These are phyloP conservation scores for Zasmidium citrigriseum DNA, from an alignment of 2,329 filamentous ascomycete genomes.

Conservation along the genomic window DNA sequence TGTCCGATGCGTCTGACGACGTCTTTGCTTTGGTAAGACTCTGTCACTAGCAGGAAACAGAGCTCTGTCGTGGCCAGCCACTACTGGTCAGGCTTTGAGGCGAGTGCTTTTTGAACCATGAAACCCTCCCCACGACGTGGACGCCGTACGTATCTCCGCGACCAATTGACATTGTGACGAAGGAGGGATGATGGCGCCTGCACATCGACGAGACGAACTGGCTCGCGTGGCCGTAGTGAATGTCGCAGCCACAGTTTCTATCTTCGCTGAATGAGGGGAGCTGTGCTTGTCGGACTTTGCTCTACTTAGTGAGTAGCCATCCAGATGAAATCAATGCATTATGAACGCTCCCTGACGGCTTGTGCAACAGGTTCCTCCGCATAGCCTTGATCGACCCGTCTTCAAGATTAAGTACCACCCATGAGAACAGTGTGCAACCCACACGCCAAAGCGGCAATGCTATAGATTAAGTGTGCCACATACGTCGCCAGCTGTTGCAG, in stretches of 20 bases:
- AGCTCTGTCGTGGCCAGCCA: background rate
- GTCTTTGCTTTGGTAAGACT: background rate
- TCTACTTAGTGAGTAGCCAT: no score
- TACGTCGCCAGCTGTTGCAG: background rate
- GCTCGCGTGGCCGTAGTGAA: background rate
- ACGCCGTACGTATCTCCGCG: background rate
- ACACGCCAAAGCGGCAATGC: background rate
- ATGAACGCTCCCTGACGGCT: no score
- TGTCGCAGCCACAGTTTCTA: no score
- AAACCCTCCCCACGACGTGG: background rate
- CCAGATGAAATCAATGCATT: no score
- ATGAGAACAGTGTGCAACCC: background rate
- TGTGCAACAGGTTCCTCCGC: no score
- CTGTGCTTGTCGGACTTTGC: no score
- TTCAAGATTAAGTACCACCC: background rate
- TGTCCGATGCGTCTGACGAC: background rate
- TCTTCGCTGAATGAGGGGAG: no score
- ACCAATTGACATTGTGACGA: background rate
- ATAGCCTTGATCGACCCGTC: background rate
- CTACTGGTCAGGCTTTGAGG: background rate
- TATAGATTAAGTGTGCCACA: background rate
- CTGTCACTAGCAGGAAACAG: background rate
- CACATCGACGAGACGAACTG: background rate
- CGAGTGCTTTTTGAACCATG: background rate
- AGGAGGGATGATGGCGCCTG: background rate